A percentile compares a stretch with the other conserved stretches of the same genome.
Evolutionary conservation across 2,329 filamentous ascomycete genomes (phyloP).

Genomic region (Aspergillus felis): DNA sequence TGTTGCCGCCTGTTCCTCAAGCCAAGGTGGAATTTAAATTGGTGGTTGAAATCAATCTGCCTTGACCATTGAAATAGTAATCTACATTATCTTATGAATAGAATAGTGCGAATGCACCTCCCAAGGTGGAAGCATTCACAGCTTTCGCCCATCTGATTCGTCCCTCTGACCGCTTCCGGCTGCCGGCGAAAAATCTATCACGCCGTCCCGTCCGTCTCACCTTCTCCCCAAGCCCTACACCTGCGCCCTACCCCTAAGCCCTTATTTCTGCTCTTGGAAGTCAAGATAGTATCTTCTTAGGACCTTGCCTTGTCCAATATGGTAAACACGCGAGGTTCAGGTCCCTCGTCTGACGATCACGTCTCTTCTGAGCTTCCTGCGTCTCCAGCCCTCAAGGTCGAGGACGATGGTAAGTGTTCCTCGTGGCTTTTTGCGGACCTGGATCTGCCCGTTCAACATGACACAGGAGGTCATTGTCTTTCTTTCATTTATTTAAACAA

Average conservation of each 20-base stretch:
- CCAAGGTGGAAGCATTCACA: not conserved
- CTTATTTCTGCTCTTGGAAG: conserved; percentile 47
- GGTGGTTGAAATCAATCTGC: not conserved
- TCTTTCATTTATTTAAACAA: not conserved
- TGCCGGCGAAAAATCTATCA: conserved; percentile 21
- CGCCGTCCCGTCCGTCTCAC: conserved; percentile 15
- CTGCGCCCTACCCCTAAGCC: conserved; percentile 47
- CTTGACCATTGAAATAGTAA: not conserved
- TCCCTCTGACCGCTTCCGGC: not conserved
- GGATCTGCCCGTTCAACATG: not conserved
- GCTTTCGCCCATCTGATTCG: not conserved
- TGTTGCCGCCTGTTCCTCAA: not conserved
- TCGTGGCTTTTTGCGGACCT: not conserved
- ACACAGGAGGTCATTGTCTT: not conserved
- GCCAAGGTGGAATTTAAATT: not conserved
- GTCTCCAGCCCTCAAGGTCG: conserved; percentile 23
- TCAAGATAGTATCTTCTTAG: conserved; percentile 22
- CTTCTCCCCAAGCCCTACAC: conserved; percentile 37
- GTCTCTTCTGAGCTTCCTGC: conserved; percentile 26
- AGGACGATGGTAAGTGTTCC: conserved; percentile 33
- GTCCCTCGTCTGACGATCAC: conserved; percentile 27
- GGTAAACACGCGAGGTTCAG: conserved; percentile 29
- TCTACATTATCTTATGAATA: not conserved
- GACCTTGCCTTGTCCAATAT: conserved; percentile 25
- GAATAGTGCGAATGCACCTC: not conserved